Conservation (phyloP, 2,329 filamentous ascomycete genomes). For the Thermoascus crustaceus region DNA sequence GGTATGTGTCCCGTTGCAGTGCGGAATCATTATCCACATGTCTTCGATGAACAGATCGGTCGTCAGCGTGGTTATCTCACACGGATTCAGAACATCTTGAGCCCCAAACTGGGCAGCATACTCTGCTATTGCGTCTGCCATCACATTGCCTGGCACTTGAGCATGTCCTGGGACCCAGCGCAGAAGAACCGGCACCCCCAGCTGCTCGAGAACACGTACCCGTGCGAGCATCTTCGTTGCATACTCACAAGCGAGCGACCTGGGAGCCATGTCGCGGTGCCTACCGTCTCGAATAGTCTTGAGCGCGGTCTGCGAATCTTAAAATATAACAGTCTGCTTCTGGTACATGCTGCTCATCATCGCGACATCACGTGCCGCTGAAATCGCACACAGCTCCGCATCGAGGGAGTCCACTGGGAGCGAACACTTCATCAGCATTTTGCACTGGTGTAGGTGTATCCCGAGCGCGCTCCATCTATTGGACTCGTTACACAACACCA, state of each 20-base stretch:
- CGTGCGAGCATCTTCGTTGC: not conserved
- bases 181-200: not conserved
- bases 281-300: not conserved
- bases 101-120: conserved; percentile 6
- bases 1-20: no score
- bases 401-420: not conserved
- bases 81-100: no score
- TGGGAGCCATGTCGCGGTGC: not conserved
- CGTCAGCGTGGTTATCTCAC: no score
- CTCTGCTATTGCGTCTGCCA: not conserved
- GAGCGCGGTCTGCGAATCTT: not conserved
- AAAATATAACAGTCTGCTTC: not conserved
- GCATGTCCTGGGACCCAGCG: not conserved
- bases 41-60: no score
- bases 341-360: not conserved
- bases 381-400: not conserved
- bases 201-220: not conserved
- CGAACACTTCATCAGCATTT: no score
- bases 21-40: no score
- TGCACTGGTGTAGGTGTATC: no score
- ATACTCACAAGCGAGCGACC: not conserved
- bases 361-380: not conserved
- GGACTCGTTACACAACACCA: no score
- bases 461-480: no score
- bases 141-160: not conserved